Evolutionary conservation across 768 basidiomycete genomes (phyloP).

Genomic region (Xerocomus spinulosus): DNA sequence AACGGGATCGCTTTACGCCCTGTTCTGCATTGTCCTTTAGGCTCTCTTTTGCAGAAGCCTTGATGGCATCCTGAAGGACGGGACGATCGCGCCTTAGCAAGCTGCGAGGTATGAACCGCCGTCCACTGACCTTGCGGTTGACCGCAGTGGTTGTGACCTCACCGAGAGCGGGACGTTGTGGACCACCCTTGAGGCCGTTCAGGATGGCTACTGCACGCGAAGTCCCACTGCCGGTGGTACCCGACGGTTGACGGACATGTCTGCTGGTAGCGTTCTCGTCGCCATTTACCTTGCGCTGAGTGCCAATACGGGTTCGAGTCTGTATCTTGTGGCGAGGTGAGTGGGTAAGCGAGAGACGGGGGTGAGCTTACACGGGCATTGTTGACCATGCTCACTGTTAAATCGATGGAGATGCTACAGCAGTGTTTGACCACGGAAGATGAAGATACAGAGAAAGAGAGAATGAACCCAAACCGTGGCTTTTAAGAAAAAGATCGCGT

Average conservation of each 20-base stretch:
- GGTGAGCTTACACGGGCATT: conserved; percentile 49
- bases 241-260: conserved; percentile 61
- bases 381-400: conserved; percentile 47
- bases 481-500: conserved; percentile 24
- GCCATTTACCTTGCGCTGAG: conserved; percentile 62
- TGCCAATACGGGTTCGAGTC: conserved; percentile 57
- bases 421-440: conserved; percentile 10
- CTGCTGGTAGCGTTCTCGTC: conserved; percentile 76
- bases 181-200: conserved; percentile 46
- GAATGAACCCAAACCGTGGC: conserved; percentile 27
- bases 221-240: conserved; percentile 40
- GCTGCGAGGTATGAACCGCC: background rate
- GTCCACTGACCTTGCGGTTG: conserved; percentile 62
- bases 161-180: conserved; percentile 67
- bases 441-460: conserved; percentile 21
- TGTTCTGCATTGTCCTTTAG: conserved; percentile 53
- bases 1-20: conserved; percentile 55
- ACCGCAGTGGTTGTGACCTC: conserved; percentile 78
- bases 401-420: conserved; percentile 26
- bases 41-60: conserved; percentile 50
- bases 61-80: conserved; percentile 35
- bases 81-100: conserved; percentile 1
- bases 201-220: conserved; percentile 46
- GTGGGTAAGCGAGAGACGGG: background rate
- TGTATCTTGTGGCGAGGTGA: conserved; percentile 46